Base-by-base conservation (phyloP, 2,329 filamentous ascomycete genomes). In the Monosporascus sp. region DNA sequence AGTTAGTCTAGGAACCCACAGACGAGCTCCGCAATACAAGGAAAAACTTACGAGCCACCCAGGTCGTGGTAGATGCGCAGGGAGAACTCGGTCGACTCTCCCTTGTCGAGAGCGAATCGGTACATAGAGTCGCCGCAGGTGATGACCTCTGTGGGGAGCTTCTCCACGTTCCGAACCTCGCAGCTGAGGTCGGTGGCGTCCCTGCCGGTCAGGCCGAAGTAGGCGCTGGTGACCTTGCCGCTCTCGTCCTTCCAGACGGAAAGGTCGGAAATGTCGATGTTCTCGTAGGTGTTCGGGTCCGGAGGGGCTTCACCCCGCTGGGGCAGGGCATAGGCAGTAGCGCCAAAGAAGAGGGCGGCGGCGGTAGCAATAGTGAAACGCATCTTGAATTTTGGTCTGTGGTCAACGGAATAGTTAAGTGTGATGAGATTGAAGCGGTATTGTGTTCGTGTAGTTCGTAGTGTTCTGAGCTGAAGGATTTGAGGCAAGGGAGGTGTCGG, bases 81-180 rank as follows among this genome's bases (percentile, higher is more conserved):
- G 18, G 38, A 5, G 18, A 41, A 41, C 17, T 41, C 38, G 9
- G 17, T 18, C 2, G 17, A 20, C 3, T 50, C 5, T 25, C 61
- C 60, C n/a, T 50, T n/a, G 11, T 48, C 36, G 38, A 66, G 52
- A 20, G 51, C 38, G 60, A 66, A 66, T 25, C 62, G 52, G 57
- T 65, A 66, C 54, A 60, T 60, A 54, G 55, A 55, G 7, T 60
- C 55, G 49, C 57, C 60, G 55, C 63, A 65, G 27, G 54, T 56
- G 39, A 57, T 51, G 36, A 58, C 53, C 25, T 57, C 39, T 41
- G 49, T 55, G 27, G 60, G 62, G 38, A 59, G 9, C n/a, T 53
- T 20, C 54, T 60, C 59, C 50, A 3, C 3, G 38, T n/a, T 18
- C 38, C 18, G 17, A 11, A 41, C 17, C 17, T 41, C 18, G 38